Conservation (phyloP, 306 rosid genomes). For the Rubus idaeus region DNA sequence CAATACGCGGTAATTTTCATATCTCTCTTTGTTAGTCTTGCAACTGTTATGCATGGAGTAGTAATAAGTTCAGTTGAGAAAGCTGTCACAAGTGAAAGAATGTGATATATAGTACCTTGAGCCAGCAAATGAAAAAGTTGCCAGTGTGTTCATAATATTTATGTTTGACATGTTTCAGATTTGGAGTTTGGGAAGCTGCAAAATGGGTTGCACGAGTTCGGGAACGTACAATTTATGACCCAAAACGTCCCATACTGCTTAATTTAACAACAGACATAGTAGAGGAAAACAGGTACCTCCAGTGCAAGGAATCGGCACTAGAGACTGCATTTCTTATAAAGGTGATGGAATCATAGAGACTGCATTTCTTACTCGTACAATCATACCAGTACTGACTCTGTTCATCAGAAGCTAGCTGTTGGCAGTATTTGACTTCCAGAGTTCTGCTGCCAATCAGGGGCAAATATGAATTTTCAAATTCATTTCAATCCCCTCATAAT, state of each 20-base stretch:
- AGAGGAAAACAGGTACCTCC: constrained; percentile 89
- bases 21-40: not conserved
- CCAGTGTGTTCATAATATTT: not conserved
- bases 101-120: not conserved
- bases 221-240: constrained; percentile 59
- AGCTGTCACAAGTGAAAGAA: not conserved
- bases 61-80: not conserved
- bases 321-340: constrained; percentile 81
- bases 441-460: constrained; percentile 16
- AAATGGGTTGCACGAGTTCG: constrained; percentile 93
- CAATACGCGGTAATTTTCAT: constrained; percentile 61
- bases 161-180: constrained; percentile 49
- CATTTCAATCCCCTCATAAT: not conserved
- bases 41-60: not conserved
- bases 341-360: constrained; percentile 63
- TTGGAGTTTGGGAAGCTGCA: constrained; percentile 98
- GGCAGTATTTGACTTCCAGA: not conserved
- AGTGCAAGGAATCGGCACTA: constrained; percentile 88
- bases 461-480: constrained; percentile 9
- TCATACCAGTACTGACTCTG: constrained; percentile 1
- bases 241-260: constrained; percentile 68
- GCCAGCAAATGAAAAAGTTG: not conserved
- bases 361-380: constrained; percentile 3
- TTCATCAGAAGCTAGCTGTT: constrained; percentile 15
- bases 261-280: constrained; percentile 76